Conservation (phyloP, 371 early-diverging fungal genomes). For the Mucor racemosus region DNA sequence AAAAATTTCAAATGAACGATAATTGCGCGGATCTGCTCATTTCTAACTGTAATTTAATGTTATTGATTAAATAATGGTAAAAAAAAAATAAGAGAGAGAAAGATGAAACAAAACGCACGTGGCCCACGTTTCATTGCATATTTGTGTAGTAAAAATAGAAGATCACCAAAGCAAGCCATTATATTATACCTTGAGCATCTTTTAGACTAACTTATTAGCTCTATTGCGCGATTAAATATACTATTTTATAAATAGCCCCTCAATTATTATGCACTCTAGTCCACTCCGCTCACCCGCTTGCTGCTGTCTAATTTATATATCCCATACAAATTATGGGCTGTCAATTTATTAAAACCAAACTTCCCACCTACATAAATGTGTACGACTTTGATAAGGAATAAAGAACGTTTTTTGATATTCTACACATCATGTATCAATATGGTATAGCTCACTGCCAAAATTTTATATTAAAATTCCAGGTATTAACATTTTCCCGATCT, state of each 20-base stretch:
- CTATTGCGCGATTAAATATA: background rate
- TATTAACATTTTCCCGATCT: slow-evolving; percentile 1
- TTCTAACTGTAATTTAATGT: background rate
- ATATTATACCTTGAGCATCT: background rate
- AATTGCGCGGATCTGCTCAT: background rate
- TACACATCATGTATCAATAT: background rate
- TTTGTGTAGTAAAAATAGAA: background rate
- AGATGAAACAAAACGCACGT: background rate
- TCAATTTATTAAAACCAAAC: background rate
- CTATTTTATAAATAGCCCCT: background rate
- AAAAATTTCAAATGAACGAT: background rate
- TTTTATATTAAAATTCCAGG: background rate
- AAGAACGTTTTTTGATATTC: background rate
- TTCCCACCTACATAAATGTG: background rate
- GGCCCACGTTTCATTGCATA: background rate
- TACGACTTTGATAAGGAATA: background rate
- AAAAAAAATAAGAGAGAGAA: no score
- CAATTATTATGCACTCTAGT: no score
- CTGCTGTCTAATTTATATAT: no score
- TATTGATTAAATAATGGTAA: background rate
- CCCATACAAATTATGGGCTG: background rate
- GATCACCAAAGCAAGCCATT: background rate
- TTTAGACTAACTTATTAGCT: background rate
- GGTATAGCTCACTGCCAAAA: background rate
- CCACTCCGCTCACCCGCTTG: background rate